Conservation (phyloP, 2,329 filamentous ascomycete species). For the Fusarium heterosporum region DNA sequence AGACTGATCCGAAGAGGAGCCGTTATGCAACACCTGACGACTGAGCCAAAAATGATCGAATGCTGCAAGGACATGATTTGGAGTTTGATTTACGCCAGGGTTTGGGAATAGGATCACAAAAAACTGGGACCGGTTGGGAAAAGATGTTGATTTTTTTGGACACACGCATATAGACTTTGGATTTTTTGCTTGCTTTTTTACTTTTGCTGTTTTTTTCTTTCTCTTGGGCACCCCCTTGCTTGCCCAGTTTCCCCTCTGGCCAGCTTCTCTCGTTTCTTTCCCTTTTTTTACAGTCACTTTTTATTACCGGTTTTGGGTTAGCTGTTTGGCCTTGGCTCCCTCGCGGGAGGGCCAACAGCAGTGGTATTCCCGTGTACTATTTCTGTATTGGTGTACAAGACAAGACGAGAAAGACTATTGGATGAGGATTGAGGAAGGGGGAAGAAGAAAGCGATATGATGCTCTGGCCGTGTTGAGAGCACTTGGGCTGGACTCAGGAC, state of each 20-base stretch:
- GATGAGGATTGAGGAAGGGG: conserved; percentile 35
- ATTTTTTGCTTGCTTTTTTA: conserved; percentile 26
- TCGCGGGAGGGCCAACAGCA: conserved; percentile 38
- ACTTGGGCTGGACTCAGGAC: conserved; percentile 51
- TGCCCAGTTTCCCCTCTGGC: conserved; percentile 27
- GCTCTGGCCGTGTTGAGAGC: conserved; percentile 42
- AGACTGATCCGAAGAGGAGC: conserved; percentile 18
- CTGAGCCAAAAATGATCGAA: conserved; percentile 15
- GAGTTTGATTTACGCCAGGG: conserved; percentile 35
- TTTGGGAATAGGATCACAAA: conserved; percentile 43
- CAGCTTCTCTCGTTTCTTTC: conserved; percentile 34
- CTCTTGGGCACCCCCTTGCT: conserved; percentile 34
- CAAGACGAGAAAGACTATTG: conserved; percentile 42
- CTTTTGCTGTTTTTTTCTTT: conserved; percentile 16
- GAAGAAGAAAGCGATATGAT: conserved; percentile 32
- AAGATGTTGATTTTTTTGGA: conserved; percentile 43
- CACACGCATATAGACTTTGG: conserved; percentile 48
- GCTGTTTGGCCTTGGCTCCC: conserved; percentile 35
- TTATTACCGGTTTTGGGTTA: conserved; percentile 15
- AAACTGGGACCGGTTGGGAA: conserved; percentile 46
- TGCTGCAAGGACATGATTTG: conserved; percentile 31
- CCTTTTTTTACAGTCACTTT: conserved; percentile 29
- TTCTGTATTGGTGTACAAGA: conserved; percentile 46
- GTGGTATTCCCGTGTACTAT: conserved; percentile 43
- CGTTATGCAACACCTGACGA: conserved; percentile 4